phyloP scores from a whole-genome alignment of 2,329 filamentous ascomycete genomes.

The Pseudogymnoascus sp. region DNA sequence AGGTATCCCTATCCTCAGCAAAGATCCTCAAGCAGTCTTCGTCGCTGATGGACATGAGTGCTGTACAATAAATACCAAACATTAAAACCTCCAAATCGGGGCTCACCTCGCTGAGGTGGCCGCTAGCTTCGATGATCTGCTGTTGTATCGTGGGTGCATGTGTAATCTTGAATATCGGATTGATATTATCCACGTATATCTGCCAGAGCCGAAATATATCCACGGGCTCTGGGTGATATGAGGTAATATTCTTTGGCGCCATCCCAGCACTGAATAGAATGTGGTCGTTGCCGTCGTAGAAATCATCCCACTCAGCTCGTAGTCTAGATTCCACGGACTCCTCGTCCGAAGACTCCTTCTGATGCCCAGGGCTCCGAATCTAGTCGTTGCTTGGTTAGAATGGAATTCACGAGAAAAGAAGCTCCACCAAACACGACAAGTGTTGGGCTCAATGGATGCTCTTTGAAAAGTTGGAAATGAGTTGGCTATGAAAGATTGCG shows the following conservation, averaged over 20 bases:
- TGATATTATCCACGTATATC: slow-evolving; percentile 64
- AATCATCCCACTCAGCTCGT: slow-evolving; percentile 39
- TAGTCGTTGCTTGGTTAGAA: slow-evolving; percentile 17
- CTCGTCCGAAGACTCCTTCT: slow-evolving; percentile 29
- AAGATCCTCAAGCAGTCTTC: slow-evolving; percentile 44
- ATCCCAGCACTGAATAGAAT: slow-evolving; percentile 45
- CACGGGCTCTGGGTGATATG: slow-evolving; percentile 59
- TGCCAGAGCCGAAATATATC: slow-evolving; percentile 70
- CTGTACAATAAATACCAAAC: slow-evolving; percentile 59
- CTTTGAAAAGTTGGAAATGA: slow-evolving; percentile 28
- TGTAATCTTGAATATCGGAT: slow-evolving; percentile 65
- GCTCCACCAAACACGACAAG: slow-evolving; percentile 37
- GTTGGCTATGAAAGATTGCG: slow-evolving; percentile 8
- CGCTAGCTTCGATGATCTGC: slow-evolving; percentile 55
- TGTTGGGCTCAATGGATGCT: slow-evolving; percentile 29
- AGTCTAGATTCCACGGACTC: slow-evolving; percentile 32
- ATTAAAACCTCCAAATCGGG: slow-evolving; percentile 54
- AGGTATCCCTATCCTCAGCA: slow-evolving; percentile 30
- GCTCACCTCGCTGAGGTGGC: slow-evolving; percentile 47
- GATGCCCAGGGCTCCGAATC: slow-evolving; percentile 25
- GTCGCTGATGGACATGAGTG: slow-evolving; percentile 47
- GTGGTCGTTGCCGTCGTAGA: slow-evolving; percentile 37
- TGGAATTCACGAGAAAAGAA: background rate
- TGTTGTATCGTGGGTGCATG: slow-evolving; percentile 65
- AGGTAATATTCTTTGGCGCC: slow-evolving; percentile 36